Base-by-base conservation (phyloP, 2,329 filamentous ascomycete species). In the Monosporascus sp. region DNA sequence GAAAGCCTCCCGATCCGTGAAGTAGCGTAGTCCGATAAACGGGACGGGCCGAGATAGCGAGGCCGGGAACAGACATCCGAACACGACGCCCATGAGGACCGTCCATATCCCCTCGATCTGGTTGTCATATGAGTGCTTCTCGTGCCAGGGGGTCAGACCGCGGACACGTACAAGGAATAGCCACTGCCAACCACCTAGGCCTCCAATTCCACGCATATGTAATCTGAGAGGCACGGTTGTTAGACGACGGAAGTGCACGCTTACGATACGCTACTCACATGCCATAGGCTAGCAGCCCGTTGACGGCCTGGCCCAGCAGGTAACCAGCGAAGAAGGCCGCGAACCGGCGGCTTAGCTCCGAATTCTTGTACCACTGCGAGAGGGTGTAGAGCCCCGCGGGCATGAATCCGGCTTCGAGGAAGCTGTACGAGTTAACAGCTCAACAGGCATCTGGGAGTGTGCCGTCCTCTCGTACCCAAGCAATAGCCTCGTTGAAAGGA, bases 151-250 rank as follows among this genome's bases (percentile, higher is more conserved):
- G 3, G 3, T n/a, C 7, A 31, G 16, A 9, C 19, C 5, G 20
- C 20, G n/a, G 20, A 20, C 43, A 36, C 46, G 37, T 51, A 56
- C 57, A n/a, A 60, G 50, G 52, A 76, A 76, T n/a, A 76, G 65
- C 74, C 74, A 77, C 57, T 72, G 69, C 75, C 74, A 77, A 19
- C 74, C 74, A 7, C 68, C 64, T 8, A 74, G 59, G 4, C 71
- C 71, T 22, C 61, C 60, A 47, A 69, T 52, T 31, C 75, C 67
- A 56, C 69, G 52, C 59, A 77, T 58, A 17, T 66, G 52, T 17
- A 56, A 65, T 56, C 66, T 67, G 26, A 31, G 27, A 11, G 27
- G 5, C 11, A 31, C 9, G 9, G 9, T 11, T 11, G 6, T 14
- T n/a, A 45, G 14, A 26, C 4, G 17, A 45, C 27, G 20, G 22